Percentiles rank a stretch among this genome's conserved stretches.
These are phyloP conservation scores for Globisporangium megalacanthum DNA, from an alignment of 352 stramenopile species.

Conservation along the genomic window DNA sequence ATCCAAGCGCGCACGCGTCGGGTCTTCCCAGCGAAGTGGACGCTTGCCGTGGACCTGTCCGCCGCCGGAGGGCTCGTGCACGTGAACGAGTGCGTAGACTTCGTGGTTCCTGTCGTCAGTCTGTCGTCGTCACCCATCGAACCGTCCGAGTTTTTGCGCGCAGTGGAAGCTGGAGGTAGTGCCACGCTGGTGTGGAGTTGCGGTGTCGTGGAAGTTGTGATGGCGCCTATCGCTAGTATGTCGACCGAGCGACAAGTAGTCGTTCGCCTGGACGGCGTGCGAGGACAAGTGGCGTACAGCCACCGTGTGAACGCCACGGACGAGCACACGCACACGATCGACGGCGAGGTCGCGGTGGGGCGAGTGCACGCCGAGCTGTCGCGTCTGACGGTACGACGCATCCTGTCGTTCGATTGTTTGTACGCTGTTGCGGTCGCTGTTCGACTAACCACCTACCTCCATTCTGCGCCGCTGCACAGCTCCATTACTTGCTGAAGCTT, in stretches of 20 bases:
- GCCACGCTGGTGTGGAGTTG: conserved; percentile 5
- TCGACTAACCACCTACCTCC: no score
- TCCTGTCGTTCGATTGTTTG: background rate
- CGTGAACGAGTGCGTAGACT: conserved; percentile 11
- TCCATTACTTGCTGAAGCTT: conserved; percentile 37
- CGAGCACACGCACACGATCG: conserved; percentile 7
- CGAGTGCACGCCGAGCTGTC: conserved; percentile 2
- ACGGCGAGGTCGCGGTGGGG: conserved; percentile 2
- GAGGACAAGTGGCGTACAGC: conserved; percentile 5
- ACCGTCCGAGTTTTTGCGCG: background rate
- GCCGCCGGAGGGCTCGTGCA: background rate
- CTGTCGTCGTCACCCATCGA: conserved; percentile 1
- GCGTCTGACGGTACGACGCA: conserved; percentile 9
- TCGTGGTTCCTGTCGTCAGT: conserved; percentile 5
- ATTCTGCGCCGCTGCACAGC: conserved; percentile 10
- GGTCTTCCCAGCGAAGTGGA: conserved; percentile 7
- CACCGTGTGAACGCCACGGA: conserved; percentile 3
- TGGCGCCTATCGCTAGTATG: background rate
- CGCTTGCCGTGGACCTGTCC: conserved; percentile 1
- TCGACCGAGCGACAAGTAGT: background rate
- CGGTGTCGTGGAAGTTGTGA: conserved; percentile 4
- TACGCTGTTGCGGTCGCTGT: background rate
- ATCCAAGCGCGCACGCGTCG: background rate
- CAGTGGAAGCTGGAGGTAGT: background rate
- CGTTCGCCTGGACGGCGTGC: conserved; percentile 1